Base-by-base conservation (phyloP, 2,329 filamentous ascomycete species). In the Aspergillaceae sp. region DNA sequence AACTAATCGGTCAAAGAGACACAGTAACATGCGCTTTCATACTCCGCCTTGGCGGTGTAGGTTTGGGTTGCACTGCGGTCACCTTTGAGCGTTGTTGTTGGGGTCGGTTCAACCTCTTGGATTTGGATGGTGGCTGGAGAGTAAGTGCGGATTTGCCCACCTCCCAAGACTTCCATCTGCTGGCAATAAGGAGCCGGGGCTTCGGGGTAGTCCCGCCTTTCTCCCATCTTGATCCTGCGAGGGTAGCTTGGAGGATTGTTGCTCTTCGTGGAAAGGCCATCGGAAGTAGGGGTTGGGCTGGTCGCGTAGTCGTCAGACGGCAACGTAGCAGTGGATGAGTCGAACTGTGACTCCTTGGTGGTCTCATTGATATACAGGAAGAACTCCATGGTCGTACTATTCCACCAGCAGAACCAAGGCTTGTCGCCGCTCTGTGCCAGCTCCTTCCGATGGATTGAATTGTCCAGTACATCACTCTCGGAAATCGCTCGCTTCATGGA, bases 321-420 rank as follows among this genome's bases (percentile, higher is more conserved):
- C 36, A 38, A 26, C 38, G 38, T 51, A 10, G 58, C 45, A n/a
- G 55, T 58, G 19, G 56, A 19, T 19, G 19, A 45, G 40, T 53
- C 49, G 27, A 51, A 55, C 10, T 48, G 48, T 8, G 45, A 49
- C 26, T 56, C 57, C 28, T 56, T 54, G 9, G 74, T 69, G 41
- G 77, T 69, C 59, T 79, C 64, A 45, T 78, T 74, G 44, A 79
- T 69, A 56, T 84, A 86, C 41, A 86, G 74, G 62, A 84, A 85
- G 34, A 78, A 77, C 60, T 86, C 82, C 42, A 85, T 71, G 44
- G 80, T 72, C 0, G 82, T 86, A 9, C 72, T 68, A 58, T 86
- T 86, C 80, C 81, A 86, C 60, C 77, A 78, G 62, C 82, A 86
- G 56, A 80, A 83, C 82, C 82, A 86, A 2, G 82, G 80, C 48